Percentiles rank a stretch among this genome's conserved stretches.
These are phyloP conservation scores for Fusarium tanahbumbuense DNA, from an alignment of 2,329 filamentous ascomycete species.

Conservation along the genomic window DNA sequence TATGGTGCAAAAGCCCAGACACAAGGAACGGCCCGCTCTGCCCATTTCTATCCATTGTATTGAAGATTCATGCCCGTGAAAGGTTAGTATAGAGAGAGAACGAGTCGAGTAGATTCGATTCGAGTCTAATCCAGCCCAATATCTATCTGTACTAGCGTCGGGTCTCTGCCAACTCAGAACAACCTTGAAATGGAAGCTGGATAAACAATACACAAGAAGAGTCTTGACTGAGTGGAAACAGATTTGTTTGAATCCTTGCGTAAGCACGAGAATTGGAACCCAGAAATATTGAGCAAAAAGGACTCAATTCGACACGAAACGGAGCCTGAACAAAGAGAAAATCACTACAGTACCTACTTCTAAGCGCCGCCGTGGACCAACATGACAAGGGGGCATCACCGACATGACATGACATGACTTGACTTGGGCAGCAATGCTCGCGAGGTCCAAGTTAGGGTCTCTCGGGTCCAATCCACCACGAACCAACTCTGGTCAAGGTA, in stretches of 20 bases:
- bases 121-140: slow-evolving; percentile 15
- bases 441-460: slow-evolving; percentile 12
- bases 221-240: slow-evolving; percentile 22
- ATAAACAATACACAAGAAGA: neutral
- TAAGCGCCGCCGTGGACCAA: slow-evolving; percentile 40
- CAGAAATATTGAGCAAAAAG: neutral
- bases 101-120: neutral
- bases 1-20: slow-evolving; percentile 20
- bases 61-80: slow-evolving; percentile 15
- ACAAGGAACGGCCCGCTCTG: slow-evolving; percentile 35
- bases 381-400: slow-evolving; percentile 33
- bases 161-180: slow-evolving; percentile 34
- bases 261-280: slow-evolving; percentile 19
- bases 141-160: slow-evolving; percentile 18
- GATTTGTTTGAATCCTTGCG: slow-evolving; percentile 18
- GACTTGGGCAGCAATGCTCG: slow-evolving; percentile 39
- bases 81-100: slow-evolving; percentile 5
- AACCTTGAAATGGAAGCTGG: slow-evolving; percentile 21
- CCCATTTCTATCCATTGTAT: slow-evolving; percentile 9
- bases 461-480: slow-evolving; percentile 15
- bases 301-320: neutral
- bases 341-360: slow-evolving; percentile 19
- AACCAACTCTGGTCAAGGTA: slow-evolving; percentile 10
- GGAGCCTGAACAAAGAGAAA: neutral
- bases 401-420: slow-evolving; percentile 20